These are phyloP conservation scores for Phallus indusiatus DNA, from an alignment of 768 basidiomycete species.

Conservation along the genomic window DNA sequence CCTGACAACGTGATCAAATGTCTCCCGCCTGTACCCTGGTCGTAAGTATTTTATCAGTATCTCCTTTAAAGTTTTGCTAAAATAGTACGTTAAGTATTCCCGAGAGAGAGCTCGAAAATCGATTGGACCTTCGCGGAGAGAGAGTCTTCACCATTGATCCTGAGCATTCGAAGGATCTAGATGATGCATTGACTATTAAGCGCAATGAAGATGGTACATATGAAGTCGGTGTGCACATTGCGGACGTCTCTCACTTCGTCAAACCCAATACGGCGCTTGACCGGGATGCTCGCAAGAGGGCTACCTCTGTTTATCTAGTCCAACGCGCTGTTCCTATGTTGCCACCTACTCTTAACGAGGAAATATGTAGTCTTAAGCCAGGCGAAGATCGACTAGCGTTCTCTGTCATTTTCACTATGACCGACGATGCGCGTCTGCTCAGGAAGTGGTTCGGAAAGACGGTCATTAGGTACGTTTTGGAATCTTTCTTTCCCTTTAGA, in stretches of 20 bases:
- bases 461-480: constrained; percentile 63
- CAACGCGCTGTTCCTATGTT: constrained; percentile 97
- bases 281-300: constrained; percentile 94
- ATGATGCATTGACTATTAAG: constrained; percentile 90
- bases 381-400: constrained; percentile 87
- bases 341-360: constrained; percentile 85
- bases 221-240: constrained; percentile 90
- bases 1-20: constrained; percentile 92
- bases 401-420: constrained; percentile 81
- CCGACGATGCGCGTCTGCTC: constrained; percentile 67
- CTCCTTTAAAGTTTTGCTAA: constrained; percentile 10
- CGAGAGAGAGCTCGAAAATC: constrained; percentile 77
- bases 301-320: constrained; percentile 93
- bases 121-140: constrained; percentile 79
- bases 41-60: constrained; percentile 37
- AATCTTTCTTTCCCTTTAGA: constrained; percentile 5
- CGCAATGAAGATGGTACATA: constrained; percentile 85
- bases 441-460: constrained; percentile 93
- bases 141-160: constrained; percentile 95
- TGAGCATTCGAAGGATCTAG: constrained; percentile 78
- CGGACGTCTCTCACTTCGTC: constrained; percentile 93
- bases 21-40: constrained; percentile 92
- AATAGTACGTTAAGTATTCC: constrained; percentile 49
- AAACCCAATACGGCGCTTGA: constrained; percentile 95
- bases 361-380: constrained; percentile 85